phyloP scores from a whole-genome alignment of 805 yeast genomes.

The Brettanomyces naardenensis region DNA sequence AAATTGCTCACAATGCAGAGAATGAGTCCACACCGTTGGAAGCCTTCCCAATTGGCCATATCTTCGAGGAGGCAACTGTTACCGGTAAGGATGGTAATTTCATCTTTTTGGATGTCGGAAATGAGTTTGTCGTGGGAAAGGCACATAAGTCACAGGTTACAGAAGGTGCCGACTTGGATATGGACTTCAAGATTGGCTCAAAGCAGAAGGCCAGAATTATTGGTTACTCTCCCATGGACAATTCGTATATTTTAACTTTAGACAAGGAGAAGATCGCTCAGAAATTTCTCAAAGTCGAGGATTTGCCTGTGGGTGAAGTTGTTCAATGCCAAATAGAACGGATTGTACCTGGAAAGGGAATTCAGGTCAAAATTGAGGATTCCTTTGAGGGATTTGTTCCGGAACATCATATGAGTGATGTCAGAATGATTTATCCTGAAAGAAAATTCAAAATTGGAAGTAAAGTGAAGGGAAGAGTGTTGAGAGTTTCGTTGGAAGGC shows the following conservation, averaged over 20 bases:
- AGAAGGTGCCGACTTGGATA: slow-evolving; percentile 34
- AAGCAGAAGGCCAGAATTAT: slow-evolving; percentile 70
- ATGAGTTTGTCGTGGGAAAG: slow-evolving; percentile 50
- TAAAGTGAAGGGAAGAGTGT: slow-evolving; percentile 68
- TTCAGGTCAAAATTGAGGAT: slow-evolving; percentile 57
- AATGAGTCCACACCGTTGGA: slow-evolving; percentile 36
- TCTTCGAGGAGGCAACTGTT: slow-evolving; percentile 50
- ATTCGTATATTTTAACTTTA: slow-evolving; percentile 57
- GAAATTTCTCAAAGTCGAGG: slow-evolving; percentile 58
- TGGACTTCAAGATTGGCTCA: slow-evolving; percentile 54
- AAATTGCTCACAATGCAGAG: slow-evolving; percentile 6
- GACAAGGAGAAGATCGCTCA: slow-evolving; percentile 58
- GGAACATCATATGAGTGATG: slow-evolving; percentile 72
- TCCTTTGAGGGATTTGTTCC: slow-evolving; percentile 72
- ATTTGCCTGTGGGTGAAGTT: slow-evolving; percentile 69
- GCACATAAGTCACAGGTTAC: slow-evolving; percentile 71
- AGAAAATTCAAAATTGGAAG: slow-evolving; percentile 83
- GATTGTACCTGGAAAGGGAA: slow-evolving; percentile 56
- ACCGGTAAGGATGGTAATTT: slow-evolving; percentile 51
- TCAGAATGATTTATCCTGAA: slow-evolving; percentile 81
- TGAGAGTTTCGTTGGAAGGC: slow-evolving; percentile 38
- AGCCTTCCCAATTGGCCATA: slow-evolving; percentile 76
- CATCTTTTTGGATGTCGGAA: slow-evolving; percentile 50
- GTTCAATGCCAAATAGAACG: slow-evolving; percentile 48
- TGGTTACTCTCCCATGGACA: slow-evolving; percentile 62